phyloP scores from a whole-genome alignment of 345 rosid genomes.

The Luvunga scandens region DNA sequence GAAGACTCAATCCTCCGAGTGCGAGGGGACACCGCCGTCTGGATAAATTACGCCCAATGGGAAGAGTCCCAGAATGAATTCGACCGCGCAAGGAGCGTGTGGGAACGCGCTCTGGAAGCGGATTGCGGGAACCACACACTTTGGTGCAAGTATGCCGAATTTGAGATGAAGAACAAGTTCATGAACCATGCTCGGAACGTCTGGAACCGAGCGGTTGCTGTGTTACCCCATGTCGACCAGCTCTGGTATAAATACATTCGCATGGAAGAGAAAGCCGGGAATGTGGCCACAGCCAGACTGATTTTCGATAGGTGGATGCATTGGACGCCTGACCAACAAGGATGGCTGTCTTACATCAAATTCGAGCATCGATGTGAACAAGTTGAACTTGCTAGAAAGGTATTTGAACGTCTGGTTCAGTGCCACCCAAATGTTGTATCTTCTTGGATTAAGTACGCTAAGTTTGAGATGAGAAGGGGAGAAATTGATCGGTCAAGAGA shows the following conservation, averaged over 20 bases:
- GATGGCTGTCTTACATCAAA: conserved; percentile 74
- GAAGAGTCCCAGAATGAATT: conserved; percentile 93
- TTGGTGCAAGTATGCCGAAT: conserved; percentile 85
- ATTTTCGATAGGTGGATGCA: conserved; percentile 85
- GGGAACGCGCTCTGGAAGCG: conserved; percentile 81
- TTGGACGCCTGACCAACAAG: conserved; percentile 83
- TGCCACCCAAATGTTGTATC: conserved; percentile 61
- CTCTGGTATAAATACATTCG: conserved; percentile 90
- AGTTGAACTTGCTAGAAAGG: conserved; percentile 52
- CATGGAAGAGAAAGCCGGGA: conserved; percentile 86
- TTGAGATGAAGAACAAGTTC: conserved; percentile 86
- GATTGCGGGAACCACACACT: conserved; percentile 75
- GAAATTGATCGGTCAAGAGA: conserved; percentile 57
- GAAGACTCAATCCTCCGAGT: conserved; percentile 75
- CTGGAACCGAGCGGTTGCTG: conserved; percentile 77
- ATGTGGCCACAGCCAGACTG: conserved; percentile 74
- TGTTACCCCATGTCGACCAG: conserved; percentile 79
- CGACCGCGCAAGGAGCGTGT: conserved; percentile 74
- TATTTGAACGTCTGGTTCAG: conserved; percentile 64
- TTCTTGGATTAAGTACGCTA: conserved; percentile 70
- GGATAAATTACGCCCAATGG: conserved; percentile 87
- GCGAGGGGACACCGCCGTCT: conserved; percentile 56
- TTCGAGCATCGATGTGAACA: conserved; percentile 77
- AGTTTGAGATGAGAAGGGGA: conserved; percentile 85
- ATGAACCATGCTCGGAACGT: conserved; percentile 79